Base-by-base conservation (phyloP, 1,284 basidiomycete genomes). In the Peniophora sp. region DNA sequence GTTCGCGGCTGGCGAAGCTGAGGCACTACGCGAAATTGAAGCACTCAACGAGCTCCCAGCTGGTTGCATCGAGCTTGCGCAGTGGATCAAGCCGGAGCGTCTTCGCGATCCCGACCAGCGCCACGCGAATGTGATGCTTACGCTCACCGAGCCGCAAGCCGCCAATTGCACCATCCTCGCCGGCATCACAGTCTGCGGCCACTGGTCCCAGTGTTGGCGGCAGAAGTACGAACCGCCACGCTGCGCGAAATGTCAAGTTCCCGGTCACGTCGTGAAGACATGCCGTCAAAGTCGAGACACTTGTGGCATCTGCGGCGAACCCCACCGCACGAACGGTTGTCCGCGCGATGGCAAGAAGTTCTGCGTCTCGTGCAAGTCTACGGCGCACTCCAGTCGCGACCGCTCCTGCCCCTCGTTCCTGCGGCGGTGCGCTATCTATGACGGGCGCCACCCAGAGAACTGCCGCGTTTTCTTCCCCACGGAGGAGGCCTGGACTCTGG, bases 201-300 rank as follows among this genome's bases (percentile, higher is more conserved):
- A 32, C 12, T 32, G 27, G 27, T 32, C 27, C 5, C 27, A 32
- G 27, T 32, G 27, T 12, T 32, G 27, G 27, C 27, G 27, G 27
- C 27, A 32, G 27, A 34, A 39, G 23, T 41, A 35, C 22, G 55
- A 56, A 37, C 53, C 53, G 5, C 17, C 47, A 1, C 46, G 51
- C 10, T 56, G 55, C 46, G 20, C 54, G 12, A 52, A 49, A 14
- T 56, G 55, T 42, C 52, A 54, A 15, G 44, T 20, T 14, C 45
- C 34, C 1, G 49, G 47, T 6, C 55, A 56, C 36, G 24, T 49
- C 2, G 52, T 48, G 3, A 18, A 9, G 1, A 35, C 44, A 9
- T 55, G 54, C 27, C n/a, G 24, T 3, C 3, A 5, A 1, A 15
- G 14, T 1, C 8, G 17, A 12, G 42, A 50, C 17, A 36, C 24